phyloP scores from a whole-genome alignment of 176 grass and related monocot species.

The Triticum turgidum region DNA sequence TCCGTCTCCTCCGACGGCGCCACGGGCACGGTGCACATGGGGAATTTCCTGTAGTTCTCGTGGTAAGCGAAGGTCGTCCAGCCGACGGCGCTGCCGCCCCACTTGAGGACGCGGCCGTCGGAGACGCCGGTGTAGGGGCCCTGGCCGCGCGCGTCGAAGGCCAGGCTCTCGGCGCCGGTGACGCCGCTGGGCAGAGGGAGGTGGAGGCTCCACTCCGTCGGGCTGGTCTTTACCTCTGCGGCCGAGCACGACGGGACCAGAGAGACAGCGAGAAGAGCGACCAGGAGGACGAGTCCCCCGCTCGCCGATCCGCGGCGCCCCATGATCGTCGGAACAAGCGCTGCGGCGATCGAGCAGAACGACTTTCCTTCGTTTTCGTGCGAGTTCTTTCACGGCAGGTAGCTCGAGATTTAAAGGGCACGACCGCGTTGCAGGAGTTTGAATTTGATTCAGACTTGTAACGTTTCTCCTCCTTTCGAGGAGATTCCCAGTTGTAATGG shows the following conservation, averaged over 20 bases:
- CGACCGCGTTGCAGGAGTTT: no score
- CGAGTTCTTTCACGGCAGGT: no score
- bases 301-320: no score
- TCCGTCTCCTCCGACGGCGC: background rate
- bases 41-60: background rate
- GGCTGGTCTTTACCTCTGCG: background rate
- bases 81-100: constrained; percentile 38
- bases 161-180: background rate
- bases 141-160: background rate
- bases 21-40: background rate
- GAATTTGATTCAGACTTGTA: background rate
- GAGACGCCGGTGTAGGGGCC: constrained; percentile 85
- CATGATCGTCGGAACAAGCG: background rate
- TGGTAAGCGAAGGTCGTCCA: constrained; percentile 33
- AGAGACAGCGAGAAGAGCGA: background rate
- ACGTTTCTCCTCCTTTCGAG: background rate
- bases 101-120: constrained; percentile 59
- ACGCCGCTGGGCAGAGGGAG: background rate
- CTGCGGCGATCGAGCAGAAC: no score
- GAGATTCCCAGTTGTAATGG: background rate
- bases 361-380: no score
- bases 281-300: no score
- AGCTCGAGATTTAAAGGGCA: no score
- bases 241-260: background rate
- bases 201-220: background rate